These are phyloP conservation scores for Peronospora tabacina DNA, from an alignment of 352 stramenopile genomes.

Conservation along the genomic window DNA sequence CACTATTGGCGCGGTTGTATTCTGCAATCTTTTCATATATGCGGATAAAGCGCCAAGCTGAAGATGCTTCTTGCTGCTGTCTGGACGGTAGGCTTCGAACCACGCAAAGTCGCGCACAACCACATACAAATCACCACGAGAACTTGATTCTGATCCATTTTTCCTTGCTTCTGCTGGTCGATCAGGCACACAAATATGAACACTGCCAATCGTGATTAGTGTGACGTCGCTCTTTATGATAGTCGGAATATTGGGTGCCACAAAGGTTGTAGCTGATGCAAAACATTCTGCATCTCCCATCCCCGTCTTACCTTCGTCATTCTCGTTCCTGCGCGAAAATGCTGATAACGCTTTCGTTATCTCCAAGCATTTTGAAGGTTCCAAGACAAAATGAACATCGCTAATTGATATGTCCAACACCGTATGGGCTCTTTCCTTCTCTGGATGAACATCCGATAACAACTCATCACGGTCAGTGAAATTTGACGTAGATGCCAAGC, in stretches of 20 bases:
- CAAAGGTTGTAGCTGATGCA: not conserved
- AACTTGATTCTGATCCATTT: not conserved
- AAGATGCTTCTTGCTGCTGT: constrained; percentile 6
- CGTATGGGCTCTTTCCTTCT: constrained; percentile 19
- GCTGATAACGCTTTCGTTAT: constrained; percentile 22
- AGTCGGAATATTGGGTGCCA: not conserved
- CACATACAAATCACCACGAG: constrained; percentile 12
- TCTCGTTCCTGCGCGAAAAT: constrained; percentile 9
- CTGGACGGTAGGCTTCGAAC: constrained; percentile 10
- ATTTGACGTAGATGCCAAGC: constrained; percentile 19
- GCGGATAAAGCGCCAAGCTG: constrained; percentile 17
- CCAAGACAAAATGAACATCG: constrained; percentile 18
- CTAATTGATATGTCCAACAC: constrained; percentile 36
- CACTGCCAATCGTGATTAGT: constrained; percentile 31
- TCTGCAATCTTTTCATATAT: constrained; percentile 5
- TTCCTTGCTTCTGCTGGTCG: not conserved
- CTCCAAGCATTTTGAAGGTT: constrained; percentile 23
- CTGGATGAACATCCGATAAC: not conserved
- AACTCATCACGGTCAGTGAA: constrained; percentile 6
- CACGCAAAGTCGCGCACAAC: constrained; percentile 23
- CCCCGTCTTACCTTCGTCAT: constrained; percentile 1
- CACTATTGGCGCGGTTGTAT: not conserved
- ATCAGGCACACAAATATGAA: constrained; percentile 19
- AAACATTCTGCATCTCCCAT: constrained; percentile 1
- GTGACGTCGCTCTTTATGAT: constrained; percentile 20